Percentiles rank a stretch among this genome's conserved stretches.
Evolutionary conservation across 345 rosid genomes (phyloP).

Genomic region (Cardamine resedifolia): DNA sequence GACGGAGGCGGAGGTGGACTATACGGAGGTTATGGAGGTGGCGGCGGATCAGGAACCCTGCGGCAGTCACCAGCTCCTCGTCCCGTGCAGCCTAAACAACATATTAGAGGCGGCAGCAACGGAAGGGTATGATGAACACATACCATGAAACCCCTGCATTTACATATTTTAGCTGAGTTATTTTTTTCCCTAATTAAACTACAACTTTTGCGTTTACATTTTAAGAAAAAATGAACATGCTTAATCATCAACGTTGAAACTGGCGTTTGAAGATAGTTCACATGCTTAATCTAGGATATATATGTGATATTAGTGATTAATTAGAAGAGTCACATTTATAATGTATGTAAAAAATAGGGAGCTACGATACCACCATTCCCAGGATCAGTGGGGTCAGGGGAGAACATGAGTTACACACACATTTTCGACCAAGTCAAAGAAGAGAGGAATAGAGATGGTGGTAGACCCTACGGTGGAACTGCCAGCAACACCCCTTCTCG

Average conservation of each 20-base stretch:
- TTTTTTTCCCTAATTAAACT: not conserved
- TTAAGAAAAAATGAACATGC: not conserved
- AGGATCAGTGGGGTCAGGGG: slow-evolving; percentile 29
- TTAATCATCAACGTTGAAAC: not conserved
- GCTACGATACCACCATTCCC: slow-evolving; percentile 39
- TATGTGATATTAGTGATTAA: not conserved
- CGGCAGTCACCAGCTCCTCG: slow-evolving; percentile 27
- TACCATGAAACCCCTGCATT: not conserved
- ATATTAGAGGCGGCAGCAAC: slow-evolving; percentile 20
- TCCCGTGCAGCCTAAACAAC: slow-evolving; percentile 20
- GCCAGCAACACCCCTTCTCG: slow-evolving; percentile 31
- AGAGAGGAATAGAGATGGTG: slow-evolving; percentile 33
- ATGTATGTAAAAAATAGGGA: not conserved
- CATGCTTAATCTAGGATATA: not conserved
- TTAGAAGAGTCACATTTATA: not conserved
- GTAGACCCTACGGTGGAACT: slow-evolving; percentile 21
- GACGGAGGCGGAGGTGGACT: not conserved
- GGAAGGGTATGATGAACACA: slow-evolving; percentile 32
- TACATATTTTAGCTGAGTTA: not conserved
- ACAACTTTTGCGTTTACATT: not conserved
- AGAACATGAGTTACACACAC: slow-evolving; percentile 38
- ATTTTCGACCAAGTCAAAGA: slow-evolving; percentile 40
- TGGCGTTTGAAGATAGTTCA: not conserved
- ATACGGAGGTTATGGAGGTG: slow-evolving; percentile 26
- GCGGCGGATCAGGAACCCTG: slow-evolving; percentile 26